Base-by-base conservation (phyloP, 306 rosid species). In the Elaeagnus macrophylla region DNA sequence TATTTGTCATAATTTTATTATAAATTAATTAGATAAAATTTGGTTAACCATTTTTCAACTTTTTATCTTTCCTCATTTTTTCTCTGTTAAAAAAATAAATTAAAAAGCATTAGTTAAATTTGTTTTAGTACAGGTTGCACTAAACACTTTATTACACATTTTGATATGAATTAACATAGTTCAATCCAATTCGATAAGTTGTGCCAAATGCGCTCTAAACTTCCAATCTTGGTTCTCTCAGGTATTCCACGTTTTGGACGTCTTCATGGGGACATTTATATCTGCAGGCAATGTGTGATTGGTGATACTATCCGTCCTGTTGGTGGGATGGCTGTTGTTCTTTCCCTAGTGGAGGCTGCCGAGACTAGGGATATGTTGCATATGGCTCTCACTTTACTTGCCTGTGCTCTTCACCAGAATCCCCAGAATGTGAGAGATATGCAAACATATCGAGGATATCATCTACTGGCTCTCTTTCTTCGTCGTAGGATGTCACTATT, bases 161-260 rank as follows among this genome's bases (percentile, higher is more conserved):
- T 20, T 3, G 3, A 20, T 20, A 20, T 20, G 32, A 20, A 1
- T 2, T 4, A 20, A 4, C 32, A 20, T 4, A 20, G 32, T 2
- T 25, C 32, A 25, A 1, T 25, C 32, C 32, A 25, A 25, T 25
- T 25, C 32, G 2, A 25, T 25, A 5, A 25, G 32, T 2, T 5
- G 2, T 25, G 32, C 32, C 4, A 25, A 25, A 25, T 25, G 32
- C 32, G 32, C 32, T 25, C 4, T 25, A 25, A 25, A 2, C 2
- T 55, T 69, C 51, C 60, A 52, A 65, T 58, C 42, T 58, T 52
- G 63, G 25, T 36, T 45, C 59, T 45, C 13, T 76, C 77, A 93
- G 99, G 99, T 77, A 93, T 93, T 75, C 99, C 99, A 7, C 99
- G 99, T 39, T 81, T 82, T 84, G 99, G 99, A 74, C 99, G 95